Evolutionary conservation across 2,329 filamentous ascomycete species (phyloP), one percentile per base, ranked within the genome.

Genomic region (Cadophora sp.): DNA sequence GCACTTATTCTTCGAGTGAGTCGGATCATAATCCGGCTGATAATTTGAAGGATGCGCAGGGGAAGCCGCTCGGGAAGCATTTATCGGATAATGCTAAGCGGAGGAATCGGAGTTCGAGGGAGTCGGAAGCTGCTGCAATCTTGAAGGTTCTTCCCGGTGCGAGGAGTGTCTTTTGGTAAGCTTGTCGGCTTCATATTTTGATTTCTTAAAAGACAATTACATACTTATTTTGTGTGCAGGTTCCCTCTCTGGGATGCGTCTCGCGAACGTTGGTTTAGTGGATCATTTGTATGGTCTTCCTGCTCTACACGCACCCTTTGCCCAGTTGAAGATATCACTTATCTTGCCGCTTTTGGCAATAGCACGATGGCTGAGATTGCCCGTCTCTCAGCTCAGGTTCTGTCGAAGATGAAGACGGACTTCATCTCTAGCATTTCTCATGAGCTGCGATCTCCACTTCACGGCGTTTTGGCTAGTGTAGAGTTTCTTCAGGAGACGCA

Each of bases 371-470:
- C 85, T 0, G 87, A 90, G 64, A 79, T 89, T 0, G 81, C 83
- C 0, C 80, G 84, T 1, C 69, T 86, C 4, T 81, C 84, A 62
- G 81, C 81, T 4, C 71, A 81, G n/a, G 77, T 79, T 4, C 73
- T 76, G 16, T 72, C 72, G 14, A 76, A 75, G 50, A 76, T 77
- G 74, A 77, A 77, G 74, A 83, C 83, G 1, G 86, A 89, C 66
- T 84, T 88, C 43, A 82, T 90, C 8, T 84, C 85, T 0, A 88
- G 85, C 1, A 83, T 90, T 6, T 87, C 85, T 3, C 88, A 90
- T 72, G 88, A 90, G 73, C 77, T 90, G 16, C 81, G 88, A 4
- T 87, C 85, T 1, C 88, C 88, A 0, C 78, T 90, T 0, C 87
- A 90, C 65, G 88, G 87, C 2, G 84, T 90, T 37, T 77, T 90